phyloP scores from a whole-genome alignment of 768 basidiomycete species.

The Cystoderma amianthinum region DNA sequence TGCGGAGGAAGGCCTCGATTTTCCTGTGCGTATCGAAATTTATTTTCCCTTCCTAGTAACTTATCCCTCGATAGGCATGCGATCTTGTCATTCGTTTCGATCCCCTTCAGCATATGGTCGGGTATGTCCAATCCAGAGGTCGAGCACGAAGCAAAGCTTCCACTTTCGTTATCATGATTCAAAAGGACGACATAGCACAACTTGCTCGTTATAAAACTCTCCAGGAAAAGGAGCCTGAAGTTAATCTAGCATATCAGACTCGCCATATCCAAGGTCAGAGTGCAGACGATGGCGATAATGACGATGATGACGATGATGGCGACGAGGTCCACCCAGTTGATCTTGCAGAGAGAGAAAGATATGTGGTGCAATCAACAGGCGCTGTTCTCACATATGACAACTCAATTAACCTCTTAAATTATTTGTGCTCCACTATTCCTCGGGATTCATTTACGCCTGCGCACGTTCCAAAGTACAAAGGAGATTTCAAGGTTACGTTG shows the following conservation, averaged over 20 bases:
- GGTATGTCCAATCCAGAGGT: constrained; percentile 86
- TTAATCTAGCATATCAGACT: constrained; percentile 56
- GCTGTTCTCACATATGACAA: constrained; percentile 78
- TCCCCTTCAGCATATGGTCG: constrained; percentile 72
- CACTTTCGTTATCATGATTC: constrained; percentile 77
- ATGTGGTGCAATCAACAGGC: constrained; percentile 62
- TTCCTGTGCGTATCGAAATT: constrained; percentile 47
- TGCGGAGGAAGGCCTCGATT: constrained; percentile 90
- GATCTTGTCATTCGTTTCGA: constrained; percentile 87
- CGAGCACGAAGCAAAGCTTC: constrained; percentile 73
- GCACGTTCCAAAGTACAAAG: constrained; percentile 54
- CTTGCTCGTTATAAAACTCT: constrained; percentile 54
- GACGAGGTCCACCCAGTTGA: constrained; percentile 42
- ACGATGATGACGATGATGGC: constrained; percentile 24
- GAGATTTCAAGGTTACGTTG: constrained; percentile 53
- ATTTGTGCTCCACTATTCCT: constrained; percentile 74
- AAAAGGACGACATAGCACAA: constrained; percentile 48
- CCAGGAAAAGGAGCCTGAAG: constrained; percentile 53
- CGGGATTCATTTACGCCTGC: constrained; percentile 61
- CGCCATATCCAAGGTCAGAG: constrained; percentile 34
- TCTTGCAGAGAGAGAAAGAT: constrained; percentile 63
- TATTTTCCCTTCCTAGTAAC: not conserved
- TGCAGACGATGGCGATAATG: constrained; percentile 37
- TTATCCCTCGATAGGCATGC: constrained; percentile 48
- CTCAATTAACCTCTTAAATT: constrained; percentile 61